Evolutionary conservation across 1,139 yeast species (phyloP).

Genomic region (Taphrina communis): DNA sequence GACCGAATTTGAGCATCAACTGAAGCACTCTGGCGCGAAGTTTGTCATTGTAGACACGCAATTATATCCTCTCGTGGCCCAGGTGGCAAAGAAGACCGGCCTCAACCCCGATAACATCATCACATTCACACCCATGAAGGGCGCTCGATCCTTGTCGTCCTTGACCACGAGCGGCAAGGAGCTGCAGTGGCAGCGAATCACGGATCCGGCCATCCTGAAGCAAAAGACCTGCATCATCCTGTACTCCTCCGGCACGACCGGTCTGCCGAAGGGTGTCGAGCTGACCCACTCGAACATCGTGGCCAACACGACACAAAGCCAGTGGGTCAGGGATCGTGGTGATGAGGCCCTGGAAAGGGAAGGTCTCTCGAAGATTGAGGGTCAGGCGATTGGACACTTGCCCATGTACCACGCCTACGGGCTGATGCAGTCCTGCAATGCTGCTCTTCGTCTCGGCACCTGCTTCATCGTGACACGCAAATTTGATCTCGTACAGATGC

Average conservation of each 20-base stretch:
- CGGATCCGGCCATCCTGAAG: slow-evolving; percentile 41
- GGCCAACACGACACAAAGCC: slow-evolving; percentile 48
- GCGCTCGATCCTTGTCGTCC: slow-evolving; percentile 32
- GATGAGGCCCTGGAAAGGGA: slow-evolving; percentile 10
- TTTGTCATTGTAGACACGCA: slow-evolving; percentile 39
- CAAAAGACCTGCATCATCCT: slow-evolving; percentile 50
- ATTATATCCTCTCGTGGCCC: slow-evolving; percentile 33
- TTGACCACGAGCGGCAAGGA: slow-evolving; percentile 39
- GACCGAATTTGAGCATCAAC: slow-evolving; percentile 41
- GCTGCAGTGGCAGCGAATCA: slow-evolving; percentile 39
- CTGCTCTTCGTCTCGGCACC: slow-evolving; percentile 47
- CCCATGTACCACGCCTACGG: slow-evolving; percentile 56
- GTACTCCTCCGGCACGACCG: slow-evolving; percentile 83
- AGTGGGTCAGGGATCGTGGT: slow-evolving; percentile 35
- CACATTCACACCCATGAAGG: slow-evolving; percentile 28
- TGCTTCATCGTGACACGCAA: slow-evolving; percentile 50
- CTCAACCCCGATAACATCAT: slow-evolving; percentile 32
- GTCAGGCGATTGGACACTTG: slow-evolving; percentile 45
- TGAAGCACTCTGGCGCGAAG: slow-evolving; percentile 44
- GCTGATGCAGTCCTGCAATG: slow-evolving; percentile 48
- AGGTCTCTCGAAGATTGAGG: slow-evolving; percentile 20
- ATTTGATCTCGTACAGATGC: slow-evolving; percentile 51
- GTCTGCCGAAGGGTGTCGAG: slow-evolving; percentile 68
- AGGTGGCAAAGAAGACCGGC: slow-evolving; percentile 41
- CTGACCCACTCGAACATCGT: slow-evolving; percentile 59